A percentile compares a stretch with the other conserved stretches of the same genome.
These are phyloP conservation scores for Teratosphaeriaceae sp. DNA, from an alignment of 2,329 filamentous ascomycete genomes.

Conservation along the genomic window DNA sequence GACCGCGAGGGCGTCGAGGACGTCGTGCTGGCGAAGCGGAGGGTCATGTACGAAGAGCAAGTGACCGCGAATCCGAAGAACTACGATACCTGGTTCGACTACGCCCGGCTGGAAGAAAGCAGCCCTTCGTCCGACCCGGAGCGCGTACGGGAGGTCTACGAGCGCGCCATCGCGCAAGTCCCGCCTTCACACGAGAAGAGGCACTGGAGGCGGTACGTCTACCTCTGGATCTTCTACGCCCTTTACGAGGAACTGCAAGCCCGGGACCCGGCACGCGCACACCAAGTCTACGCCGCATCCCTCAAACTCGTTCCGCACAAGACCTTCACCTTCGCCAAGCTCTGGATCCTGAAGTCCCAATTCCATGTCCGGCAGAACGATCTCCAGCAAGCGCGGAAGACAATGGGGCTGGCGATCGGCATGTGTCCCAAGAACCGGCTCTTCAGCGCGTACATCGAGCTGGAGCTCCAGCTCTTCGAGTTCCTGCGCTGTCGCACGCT, in stretches of 20 bases:
- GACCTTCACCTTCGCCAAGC: constrained; percentile 93
- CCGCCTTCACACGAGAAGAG: constrained; percentile 94
- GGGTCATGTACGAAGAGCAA: constrained; percentile 90
- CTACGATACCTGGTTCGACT: constrained; percentile 97
- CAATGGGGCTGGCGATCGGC: constrained; percentile 81
- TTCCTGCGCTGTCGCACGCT: constrained; percentile 85
- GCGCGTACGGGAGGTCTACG: constrained; percentile 85
- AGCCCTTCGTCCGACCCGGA: constrained; percentile 63
- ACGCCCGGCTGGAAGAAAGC: constrained; percentile 80
- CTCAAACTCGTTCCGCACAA: constrained; percentile 87
- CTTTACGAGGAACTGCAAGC: constrained; percentile 88
- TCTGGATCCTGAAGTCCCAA: constrained; percentile 90
- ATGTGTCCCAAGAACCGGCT: constrained; percentile 95
- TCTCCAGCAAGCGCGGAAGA: constrained; percentile 74
- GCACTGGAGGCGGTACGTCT: constrained; percentile 96
- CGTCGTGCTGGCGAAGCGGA: constrained; percentile 87
- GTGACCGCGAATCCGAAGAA: constrained; percentile 92
- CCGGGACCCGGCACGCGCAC: constrained; percentile 68
- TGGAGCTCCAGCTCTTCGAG: constrained; percentile 91
- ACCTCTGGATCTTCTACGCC: constrained; percentile 96
- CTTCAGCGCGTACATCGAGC: constrained; percentile 86
- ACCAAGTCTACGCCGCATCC: constrained; percentile 87
- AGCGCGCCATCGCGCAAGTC: constrained; percentile 89
- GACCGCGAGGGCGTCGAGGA: constrained; percentile 91
- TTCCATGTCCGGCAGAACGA: constrained; percentile 88